These are phyloP conservation scores for Fraxinus paxiana DNA, from an alignment of 305 asterid genomes.

Conservation along the genomic window DNA sequence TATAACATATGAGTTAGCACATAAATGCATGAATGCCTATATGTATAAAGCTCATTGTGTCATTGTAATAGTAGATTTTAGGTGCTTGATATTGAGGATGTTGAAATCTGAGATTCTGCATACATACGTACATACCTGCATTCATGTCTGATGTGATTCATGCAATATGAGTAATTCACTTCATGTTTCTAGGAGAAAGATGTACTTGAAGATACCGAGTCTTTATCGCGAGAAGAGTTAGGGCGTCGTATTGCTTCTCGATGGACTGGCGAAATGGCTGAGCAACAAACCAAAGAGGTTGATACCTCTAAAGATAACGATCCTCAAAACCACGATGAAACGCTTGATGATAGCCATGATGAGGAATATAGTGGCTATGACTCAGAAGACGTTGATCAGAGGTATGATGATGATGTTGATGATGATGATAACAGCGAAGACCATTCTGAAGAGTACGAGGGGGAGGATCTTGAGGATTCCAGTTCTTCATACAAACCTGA, in stretches of 20 bases:
- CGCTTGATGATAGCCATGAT: constrained; percentile 37
- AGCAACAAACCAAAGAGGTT: constrained; percentile 44
- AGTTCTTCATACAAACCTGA: constrained; percentile 51
- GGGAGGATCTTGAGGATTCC: constrained; percentile 57
- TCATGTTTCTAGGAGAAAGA: constrained; percentile 50
- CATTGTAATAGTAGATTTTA: neutral
- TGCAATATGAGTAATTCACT: constrained; percentile 9
- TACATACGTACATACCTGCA: neutral
- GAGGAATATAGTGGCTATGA: constrained; percentile 61
- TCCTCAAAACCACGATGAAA: constrained; percentile 47
- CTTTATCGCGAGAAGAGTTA: constrained; percentile 85
- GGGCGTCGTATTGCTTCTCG: constrained; percentile 91
- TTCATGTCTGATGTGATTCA: constrained; percentile 6
- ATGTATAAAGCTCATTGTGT: neutral
- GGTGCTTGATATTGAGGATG: constrained; percentile 14
- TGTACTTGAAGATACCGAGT: constrained; percentile 43
- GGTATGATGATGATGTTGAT: constrained; percentile 47
- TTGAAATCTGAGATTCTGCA: constrained; percentile 16
- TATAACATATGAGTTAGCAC: neutral
- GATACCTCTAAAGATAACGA: constrained; percentile 41
- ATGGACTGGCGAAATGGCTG: constrained; percentile 78
- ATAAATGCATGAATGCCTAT: neutral
- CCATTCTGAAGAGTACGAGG: constrained; percentile 51
- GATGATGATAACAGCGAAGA: constrained; percentile 32
- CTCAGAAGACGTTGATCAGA: constrained; percentile 65